A percentile compares a stretch with the other conserved stretches of the same genome.
Conservation (phyloP, 306 rosid species). For the Quercus berberidifolia region DNA sequence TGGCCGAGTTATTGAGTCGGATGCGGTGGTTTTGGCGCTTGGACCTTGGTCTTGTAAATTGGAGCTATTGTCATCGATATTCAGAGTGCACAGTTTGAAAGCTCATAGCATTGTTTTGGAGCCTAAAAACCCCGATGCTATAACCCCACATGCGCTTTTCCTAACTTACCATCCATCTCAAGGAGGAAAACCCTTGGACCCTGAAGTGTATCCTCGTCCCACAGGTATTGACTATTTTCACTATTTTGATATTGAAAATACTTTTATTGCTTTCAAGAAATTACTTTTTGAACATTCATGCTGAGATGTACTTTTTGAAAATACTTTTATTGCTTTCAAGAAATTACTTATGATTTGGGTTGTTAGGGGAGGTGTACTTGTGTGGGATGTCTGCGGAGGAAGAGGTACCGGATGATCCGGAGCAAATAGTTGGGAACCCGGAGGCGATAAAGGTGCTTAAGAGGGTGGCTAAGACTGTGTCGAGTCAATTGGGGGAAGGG, state of each 20-base stretch:
- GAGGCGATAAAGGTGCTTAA: constrained; percentile 62
- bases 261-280: no score
- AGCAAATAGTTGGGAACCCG: constrained; percentile 43
- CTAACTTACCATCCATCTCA: constrained; percentile 41
- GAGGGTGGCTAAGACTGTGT: constrained; percentile 71
- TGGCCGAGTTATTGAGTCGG: constrained; percentile 52
- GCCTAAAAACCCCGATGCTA: constrained; percentile 47
- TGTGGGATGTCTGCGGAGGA: constrained; percentile 78
- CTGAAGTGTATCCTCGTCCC: constrained; percentile 93
- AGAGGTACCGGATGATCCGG: constrained; percentile 76
- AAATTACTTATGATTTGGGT: constrained; percentile 5
- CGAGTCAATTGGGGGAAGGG: constrained; percentile 65
- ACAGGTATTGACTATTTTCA: constrained; percentile 41
- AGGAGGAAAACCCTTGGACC: constrained; percentile 58
- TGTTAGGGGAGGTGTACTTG: constrained; percentile 85
- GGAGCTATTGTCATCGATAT: constrained; percentile 44
- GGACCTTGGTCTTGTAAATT: constrained; percentile 87
- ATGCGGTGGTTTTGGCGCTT: constrained; percentile 71
- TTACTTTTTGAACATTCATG: no score
- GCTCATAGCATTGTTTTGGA: constrained; percentile 82
- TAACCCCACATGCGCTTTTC: constrained; percentile 79
- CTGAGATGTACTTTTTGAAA: no score
- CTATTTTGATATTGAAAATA: no score
- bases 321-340: no score
- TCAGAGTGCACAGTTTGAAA: constrained; percentile 63